Evolutionary conservation across 2,329 filamentous ascomycete genomes (phyloP).

Genomic region (Penicillium psychrosexuale): DNA sequence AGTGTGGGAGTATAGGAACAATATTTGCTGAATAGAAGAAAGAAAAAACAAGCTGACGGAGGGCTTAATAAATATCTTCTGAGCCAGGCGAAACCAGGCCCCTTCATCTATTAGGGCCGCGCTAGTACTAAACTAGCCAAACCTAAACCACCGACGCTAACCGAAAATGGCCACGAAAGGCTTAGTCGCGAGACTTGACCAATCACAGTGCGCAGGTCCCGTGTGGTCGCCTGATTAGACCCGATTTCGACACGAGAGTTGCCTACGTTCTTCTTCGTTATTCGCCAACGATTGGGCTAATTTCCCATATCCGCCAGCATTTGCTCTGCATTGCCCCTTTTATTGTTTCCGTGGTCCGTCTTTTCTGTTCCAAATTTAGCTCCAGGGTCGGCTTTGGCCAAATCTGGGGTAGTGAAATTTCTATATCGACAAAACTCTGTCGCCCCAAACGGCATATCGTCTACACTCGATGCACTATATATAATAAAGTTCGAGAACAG

Average conservation of each 20-base stretch:
- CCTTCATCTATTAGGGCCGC: not conserved
- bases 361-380: not conserved
- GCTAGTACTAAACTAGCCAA: not conserved
- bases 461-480: not conserved
- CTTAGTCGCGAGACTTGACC: not conserved
- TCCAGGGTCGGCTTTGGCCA: not conserved
- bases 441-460: not conserved
- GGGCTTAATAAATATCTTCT: not conserved
- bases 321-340: not conserved
- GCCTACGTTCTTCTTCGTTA: not conserved
- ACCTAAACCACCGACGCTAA: not conserved
- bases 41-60: not conserved
- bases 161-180: not conserved
- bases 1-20: not conserved
- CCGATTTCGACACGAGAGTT: not conserved
- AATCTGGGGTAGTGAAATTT: not conserved
- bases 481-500: not conserved
- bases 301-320: not conserved
- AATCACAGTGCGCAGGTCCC: not conserved
- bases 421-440: no score
- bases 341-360: conserved; percentile 1
- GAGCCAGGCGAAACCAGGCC: not conserved
- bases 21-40: not conserved
- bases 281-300: not conserved
- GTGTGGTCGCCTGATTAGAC: not conserved